Conservation (phyloP, 176 grass and related monocot genomes). For the Eleusine indica region DNA sequence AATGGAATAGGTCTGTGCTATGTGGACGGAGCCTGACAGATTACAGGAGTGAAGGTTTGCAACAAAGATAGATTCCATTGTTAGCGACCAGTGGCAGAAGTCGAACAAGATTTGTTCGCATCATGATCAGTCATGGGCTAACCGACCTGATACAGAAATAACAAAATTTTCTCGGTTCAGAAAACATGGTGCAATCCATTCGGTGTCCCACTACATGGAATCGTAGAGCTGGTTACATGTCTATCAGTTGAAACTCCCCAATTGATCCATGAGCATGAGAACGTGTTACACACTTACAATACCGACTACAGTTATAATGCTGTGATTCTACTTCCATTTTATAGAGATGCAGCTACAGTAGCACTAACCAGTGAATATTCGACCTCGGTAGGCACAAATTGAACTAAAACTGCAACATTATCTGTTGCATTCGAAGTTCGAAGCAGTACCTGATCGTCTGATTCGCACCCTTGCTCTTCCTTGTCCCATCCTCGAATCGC, state of each 20-base stretch:
- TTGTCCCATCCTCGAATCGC: conserved; percentile 40
- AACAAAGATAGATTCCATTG: background rate
- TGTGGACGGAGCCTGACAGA: background rate
- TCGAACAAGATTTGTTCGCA: background rate
- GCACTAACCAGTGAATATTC: background rate
- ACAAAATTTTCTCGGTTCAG: background rate
- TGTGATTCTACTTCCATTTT: background rate
- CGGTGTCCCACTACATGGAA: background rate
- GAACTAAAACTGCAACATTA: background rate
- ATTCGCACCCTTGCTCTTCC: background rate
- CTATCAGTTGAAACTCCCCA: background rate
- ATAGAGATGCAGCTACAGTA: background rate
- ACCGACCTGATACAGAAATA: background rate
- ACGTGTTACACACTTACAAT: background rate
- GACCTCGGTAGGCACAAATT: background rate
- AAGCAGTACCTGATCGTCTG: conserved; percentile 25
- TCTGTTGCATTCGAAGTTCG: background rate
- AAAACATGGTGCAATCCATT: background rate
- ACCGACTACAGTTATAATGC: background rate
- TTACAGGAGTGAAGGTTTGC: background rate
- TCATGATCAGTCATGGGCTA: background rate
- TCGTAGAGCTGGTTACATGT: background rate
- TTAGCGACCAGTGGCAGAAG: background rate
- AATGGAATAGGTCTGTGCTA: background rate
- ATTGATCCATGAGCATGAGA: background rate